Evolutionary conservation across 768 basidiomycete species (phyloP).

Genomic region (Amanita rubescens): DNA sequence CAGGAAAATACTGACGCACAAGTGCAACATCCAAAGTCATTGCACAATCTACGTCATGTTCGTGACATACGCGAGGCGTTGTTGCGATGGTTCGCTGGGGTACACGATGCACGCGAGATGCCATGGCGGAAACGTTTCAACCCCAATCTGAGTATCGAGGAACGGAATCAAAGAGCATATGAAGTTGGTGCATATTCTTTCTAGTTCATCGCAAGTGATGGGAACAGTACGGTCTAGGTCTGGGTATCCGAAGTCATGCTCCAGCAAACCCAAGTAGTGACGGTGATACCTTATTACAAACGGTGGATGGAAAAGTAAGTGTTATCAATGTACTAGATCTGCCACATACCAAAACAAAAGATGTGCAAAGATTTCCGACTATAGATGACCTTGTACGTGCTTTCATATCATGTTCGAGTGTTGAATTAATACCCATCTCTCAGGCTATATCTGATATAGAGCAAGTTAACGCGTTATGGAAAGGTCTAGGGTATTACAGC

Average conservation of each 20-base stretch:
- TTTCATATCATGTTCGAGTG: conserved; percentile 10
- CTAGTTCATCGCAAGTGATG: not conserved
- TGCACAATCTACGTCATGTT: conserved; percentile 39
- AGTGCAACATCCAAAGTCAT: conserved; percentile 33
- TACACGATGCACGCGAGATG: conserved; percentile 70
- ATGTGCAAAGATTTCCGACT: conserved; percentile 63
- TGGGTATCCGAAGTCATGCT: conserved; percentile 95
- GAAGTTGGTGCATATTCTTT: conserved; percentile 45
- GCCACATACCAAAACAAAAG: conserved; percentile 11
- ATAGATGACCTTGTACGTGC: conserved; percentile 60
- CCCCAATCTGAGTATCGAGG: conserved; percentile 41
- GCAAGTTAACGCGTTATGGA: conserved; percentile 85
- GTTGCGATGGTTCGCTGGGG: conserved; percentile 64
- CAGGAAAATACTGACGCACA: conserved; percentile 10
- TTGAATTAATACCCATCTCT: conserved; percentile 8
- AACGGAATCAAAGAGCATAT: conserved; percentile 81
- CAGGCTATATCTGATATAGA: conserved; percentile 70
- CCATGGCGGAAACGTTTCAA: conserved; percentile 84
- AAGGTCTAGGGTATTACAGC: conserved; percentile 87
- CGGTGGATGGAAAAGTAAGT: conserved; percentile 77
- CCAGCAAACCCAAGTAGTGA: conserved; percentile 90
- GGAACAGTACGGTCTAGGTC: conserved; percentile 38
- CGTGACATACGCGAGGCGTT: conserved; percentile 41
- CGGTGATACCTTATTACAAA: conserved; percentile 91
- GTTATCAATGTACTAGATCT: not conserved